Percentiles rank a stretch among this genome's conserved stretches.
Evolutionary conservation across 805 yeast genomes (phyloP).

Genomic region (Wickerhamiella spandovensis): DNA sequence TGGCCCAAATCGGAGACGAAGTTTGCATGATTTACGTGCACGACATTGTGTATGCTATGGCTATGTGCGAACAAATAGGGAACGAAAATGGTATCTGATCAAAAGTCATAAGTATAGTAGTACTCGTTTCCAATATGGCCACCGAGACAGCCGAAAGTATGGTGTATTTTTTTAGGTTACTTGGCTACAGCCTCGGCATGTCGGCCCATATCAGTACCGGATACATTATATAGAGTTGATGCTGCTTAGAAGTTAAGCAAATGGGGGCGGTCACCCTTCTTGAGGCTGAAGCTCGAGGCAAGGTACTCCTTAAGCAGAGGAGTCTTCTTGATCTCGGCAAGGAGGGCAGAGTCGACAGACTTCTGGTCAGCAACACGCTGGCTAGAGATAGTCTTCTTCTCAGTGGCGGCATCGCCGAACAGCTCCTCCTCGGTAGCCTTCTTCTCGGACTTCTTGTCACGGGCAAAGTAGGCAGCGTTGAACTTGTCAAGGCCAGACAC

Average conservation of each 20-base stretch:
- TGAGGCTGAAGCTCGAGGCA: conserved; percentile 88
- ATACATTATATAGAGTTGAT: background rate
- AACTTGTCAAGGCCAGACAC: conserved; percentile 74
- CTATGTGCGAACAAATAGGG: too few species aligned
- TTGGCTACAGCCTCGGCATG: background rate
- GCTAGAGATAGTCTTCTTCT: conserved; percentile 79
- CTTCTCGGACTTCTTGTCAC: conserved; percentile 76
- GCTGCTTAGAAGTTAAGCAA: conserved; percentile 76
- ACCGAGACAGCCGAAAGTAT: background rate
- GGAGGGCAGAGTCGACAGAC: conserved; percentile 80
- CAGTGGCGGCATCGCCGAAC: conserved; percentile 65
- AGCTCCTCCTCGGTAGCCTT: conserved; percentile 75
- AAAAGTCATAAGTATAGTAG: too few species aligned
- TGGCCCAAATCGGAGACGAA: too few species aligned
- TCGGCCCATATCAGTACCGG: background rate
- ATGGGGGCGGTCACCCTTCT: conserved; percentile 98
- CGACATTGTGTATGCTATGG: too few species aligned
- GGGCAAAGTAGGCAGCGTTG: conserved; percentile 90
- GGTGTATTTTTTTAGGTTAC: background rate
- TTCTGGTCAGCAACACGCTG: conserved; percentile 96
- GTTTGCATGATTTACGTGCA: too few species aligned
- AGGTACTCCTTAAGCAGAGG: conserved; percentile 95
- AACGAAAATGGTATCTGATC: too few species aligned
- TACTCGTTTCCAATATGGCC: too few species aligned
- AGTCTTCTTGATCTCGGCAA: conserved; percentile 92